phyloP scores from a whole-genome alignment of 73 alveolate genomes.

The Paramecium sonneborni region DNA sequence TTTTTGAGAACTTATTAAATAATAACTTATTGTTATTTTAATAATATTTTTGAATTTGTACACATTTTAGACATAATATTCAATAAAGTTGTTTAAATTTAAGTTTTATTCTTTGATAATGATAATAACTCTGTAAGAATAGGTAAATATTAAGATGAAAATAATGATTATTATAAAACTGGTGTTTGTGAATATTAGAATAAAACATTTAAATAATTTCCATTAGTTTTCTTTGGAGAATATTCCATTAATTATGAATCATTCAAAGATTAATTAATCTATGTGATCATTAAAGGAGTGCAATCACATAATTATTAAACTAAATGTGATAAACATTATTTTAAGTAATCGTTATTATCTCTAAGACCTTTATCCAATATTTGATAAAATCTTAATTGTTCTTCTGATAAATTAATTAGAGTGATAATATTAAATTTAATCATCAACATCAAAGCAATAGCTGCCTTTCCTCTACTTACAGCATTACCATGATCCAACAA shows the following conservation, averaged over 20 bases:
- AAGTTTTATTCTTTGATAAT: neutral
- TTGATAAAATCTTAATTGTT: conserved; percentile 72
- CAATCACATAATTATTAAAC: conserved; percentile 71
- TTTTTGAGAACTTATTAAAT: conserved; percentile 22
- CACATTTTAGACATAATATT: conserved; percentile 40
- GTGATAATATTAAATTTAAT: conserved; percentile 75
- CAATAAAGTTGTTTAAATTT: neutral
- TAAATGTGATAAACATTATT: conserved; percentile 78
- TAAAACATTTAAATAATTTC: conserved; percentile 42
- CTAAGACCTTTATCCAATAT: conserved; percentile 75
- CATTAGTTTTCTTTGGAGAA: conserved; percentile 66
- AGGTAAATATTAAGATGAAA: conserved; percentile 30
- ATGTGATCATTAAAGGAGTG: conserved; percentile 69
- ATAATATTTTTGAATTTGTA: conserved; percentile 49
- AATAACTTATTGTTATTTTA: conserved; percentile 1
- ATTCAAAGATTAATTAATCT: conserved; percentile 66
- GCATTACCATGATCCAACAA: conserved; percentile 77
- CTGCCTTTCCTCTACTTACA: conserved; percentile 85
- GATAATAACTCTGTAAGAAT: neutral
- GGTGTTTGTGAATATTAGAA: neutral
- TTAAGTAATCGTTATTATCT: conserved; percentile 79
- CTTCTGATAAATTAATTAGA: conserved; percentile 73
- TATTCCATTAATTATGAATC: conserved; percentile 67
- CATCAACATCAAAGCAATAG: conserved; percentile 73
- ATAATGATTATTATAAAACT: neutral